Evolutionary conservation across 192 early-diverging fungal species (phyloP), one percentile per base, ranked within the genome.

Genomic region (Entomortierella parvispora): DNA sequence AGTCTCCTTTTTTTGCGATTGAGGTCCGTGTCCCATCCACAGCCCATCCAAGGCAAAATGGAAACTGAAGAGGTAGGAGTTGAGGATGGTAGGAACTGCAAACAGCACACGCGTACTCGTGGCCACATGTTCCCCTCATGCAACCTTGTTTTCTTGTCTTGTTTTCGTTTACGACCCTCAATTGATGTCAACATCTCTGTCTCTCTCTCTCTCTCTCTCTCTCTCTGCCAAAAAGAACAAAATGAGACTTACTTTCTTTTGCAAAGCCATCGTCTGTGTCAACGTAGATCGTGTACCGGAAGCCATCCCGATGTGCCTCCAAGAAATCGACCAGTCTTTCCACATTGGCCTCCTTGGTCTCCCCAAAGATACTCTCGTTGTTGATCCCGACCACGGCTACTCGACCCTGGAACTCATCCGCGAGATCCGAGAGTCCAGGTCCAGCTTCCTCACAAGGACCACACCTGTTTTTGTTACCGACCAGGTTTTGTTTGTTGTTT

Each of bases 321-420:
- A 77, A 33, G 33, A 77, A 77, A 4, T 56, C 53, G 11, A 40
- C 25, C 18, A 77, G 54, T 23, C 15, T 10, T 12, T 68, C 55
- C 5, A 50, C 22, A 22, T 68, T 28, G 1, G 49, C 46, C 14
- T 26, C 44, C 11, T 59, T 68, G 25, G 74, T 77, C 11, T 33
- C 60, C 9, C 61, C 55, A 29, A 77, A 77, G 40, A 77, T 77
- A 43, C 63, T 77, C 32, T 77, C 74, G 43, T 77, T 77, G 26
- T 77, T 68, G 54, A 77, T 77, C 12, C 74, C 74, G 22, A 77
- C 32, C 9, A 77, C 53, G 4, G 74, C 54, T 10, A 77, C 22
- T 17, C 65, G 59, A 2, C 54, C 59, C 25, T 25, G 18, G 25
- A 66, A 77, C 29, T 77, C 59, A 37, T 77, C 74, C 7, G 65